Percentiles rank a stretch among this genome's conserved stretches.
Evolutionary conservation across 2,329 filamentous ascomycete genomes (phyloP).

Genomic region (Paraphoma sp.): DNA sequence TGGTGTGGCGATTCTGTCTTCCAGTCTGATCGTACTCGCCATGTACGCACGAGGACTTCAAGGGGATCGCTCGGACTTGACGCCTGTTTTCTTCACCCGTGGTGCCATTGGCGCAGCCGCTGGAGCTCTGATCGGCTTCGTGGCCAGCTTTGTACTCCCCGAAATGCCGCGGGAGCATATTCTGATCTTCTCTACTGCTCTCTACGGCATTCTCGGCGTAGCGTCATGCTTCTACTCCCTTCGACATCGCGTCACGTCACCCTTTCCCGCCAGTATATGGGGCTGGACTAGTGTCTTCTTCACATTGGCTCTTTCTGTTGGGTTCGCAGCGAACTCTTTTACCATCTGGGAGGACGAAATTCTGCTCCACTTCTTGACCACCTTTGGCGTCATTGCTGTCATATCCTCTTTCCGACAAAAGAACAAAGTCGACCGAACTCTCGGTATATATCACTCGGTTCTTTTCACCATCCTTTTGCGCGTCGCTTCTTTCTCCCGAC

Average conservation of each 20-base stretch:
- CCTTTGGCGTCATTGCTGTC: slow-evolving; percentile 80
- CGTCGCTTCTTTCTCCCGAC: slow-evolving; percentile 82
- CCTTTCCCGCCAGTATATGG: slow-evolving; percentile 81
- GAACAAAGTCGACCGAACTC: slow-evolving; percentile 69
- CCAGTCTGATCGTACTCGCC: slow-evolving; percentile 71
- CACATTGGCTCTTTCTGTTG: slow-evolving; percentile 84
- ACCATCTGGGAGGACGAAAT: slow-evolving; percentile 99
- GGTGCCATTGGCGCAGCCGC: slow-evolving; percentile 57
- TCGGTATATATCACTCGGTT: slow-evolving; percentile 85
- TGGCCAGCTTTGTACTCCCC: slow-evolving; percentile 52
- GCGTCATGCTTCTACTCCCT: slow-evolving; percentile 51
- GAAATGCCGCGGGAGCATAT: slow-evolving; percentile 49
- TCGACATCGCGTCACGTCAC: slow-evolving; percentile 52
- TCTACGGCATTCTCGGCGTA: slow-evolving; percentile 50
- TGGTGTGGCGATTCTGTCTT: slow-evolving; percentile 74
- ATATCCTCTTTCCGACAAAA: slow-evolving; percentile 77
- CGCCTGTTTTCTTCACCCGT: slow-evolving; percentile 59
- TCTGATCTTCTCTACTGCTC: slow-evolving; percentile 49
- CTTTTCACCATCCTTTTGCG: slow-evolving; percentile 82
- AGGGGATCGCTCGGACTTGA: slow-evolving; percentile 61
- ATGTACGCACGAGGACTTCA: slow-evolving; percentile 71
- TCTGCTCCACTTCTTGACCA: slow-evolving; percentile 86
- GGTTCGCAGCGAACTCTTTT: slow-evolving; percentile 97
- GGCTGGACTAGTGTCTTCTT: slow-evolving; percentile 85
- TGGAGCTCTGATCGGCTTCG: slow-evolving; percentile 52